Conservation (phyloP, 2,329 filamentous ascomycete genomes). For the Alternaria arbusti region DNA sequence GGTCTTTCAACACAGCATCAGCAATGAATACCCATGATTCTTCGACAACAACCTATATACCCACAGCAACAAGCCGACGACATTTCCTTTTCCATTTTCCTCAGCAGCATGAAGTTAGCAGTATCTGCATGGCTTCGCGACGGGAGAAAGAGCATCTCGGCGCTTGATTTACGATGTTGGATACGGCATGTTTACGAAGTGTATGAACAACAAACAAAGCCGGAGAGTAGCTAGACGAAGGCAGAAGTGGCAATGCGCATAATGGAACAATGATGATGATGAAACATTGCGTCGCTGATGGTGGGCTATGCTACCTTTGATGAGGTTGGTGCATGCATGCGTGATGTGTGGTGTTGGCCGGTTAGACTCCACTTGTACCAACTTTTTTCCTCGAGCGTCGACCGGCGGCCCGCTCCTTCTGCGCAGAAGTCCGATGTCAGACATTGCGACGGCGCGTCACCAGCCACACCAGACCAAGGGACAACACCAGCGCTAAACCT, state of each 20-base stretch:
- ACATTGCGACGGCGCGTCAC: constrained; percentile 1
- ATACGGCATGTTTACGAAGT: constrained; percentile 2
- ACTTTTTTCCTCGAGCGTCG: not conserved
- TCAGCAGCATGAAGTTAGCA: not conserved
- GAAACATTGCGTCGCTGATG: not conserved
- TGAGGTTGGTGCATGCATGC: constrained; percentile 1
- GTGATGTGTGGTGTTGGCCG: not conserved
- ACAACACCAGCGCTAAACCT: not conserved
- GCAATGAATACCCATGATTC: not conserved
- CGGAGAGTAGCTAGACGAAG: not conserved
- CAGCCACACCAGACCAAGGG: not conserved
- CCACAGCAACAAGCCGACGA: not conserved
- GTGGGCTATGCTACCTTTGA: not conserved
- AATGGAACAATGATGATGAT: not conserved
- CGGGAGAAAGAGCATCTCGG: not conserved
- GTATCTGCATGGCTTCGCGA: not conserved
- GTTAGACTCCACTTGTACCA: not conserved
- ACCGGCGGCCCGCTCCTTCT: not conserved
- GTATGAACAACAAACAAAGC: not conserved
- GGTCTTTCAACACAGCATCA: not conserved
- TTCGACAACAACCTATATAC: not conserved
- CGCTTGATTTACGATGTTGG: constrained; percentile 6
- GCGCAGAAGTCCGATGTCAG: not conserved
- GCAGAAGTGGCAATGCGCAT: not conserved
- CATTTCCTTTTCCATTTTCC: constrained; percentile 6